Percentiles rank a stretch among this genome's conserved stretches.
These are phyloP conservation scores for Metschnikowia vanudenii DNA, from an alignment of 805 yeast species.

Conservation along the genomic window DNA sequence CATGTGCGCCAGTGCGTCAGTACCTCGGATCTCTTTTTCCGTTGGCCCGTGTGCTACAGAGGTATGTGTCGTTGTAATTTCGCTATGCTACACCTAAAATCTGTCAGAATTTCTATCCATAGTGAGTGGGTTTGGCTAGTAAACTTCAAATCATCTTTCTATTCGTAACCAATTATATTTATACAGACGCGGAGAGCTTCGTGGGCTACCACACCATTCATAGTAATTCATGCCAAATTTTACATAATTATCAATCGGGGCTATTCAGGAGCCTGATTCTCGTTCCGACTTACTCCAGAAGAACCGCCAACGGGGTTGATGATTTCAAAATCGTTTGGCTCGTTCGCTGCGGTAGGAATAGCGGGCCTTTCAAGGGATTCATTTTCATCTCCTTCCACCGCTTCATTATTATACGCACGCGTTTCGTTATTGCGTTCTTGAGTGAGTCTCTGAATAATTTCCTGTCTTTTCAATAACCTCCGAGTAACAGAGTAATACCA, in stretches of 20 bases:
- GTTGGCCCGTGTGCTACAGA: no score
- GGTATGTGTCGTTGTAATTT: no score
- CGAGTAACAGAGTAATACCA: conserved; percentile 8
- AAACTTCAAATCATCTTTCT: no score
- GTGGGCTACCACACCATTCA: no score
- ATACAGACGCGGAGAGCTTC: no score
- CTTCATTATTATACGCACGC: not conserved
- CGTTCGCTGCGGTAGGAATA: not conserved
- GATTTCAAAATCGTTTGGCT: not conserved
- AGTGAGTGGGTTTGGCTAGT: no score
- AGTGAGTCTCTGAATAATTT: not conserved
- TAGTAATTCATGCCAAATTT: not conserved
- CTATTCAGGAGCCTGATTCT: not conserved
- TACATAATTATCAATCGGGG: not conserved
- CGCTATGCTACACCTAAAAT: no score
- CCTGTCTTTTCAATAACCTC: conserved; percentile 2
- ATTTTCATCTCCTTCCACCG: not conserved
- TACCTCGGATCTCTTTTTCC: no score
- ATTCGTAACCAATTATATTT: no score
- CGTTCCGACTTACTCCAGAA: not conserved
- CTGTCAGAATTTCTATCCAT: no score
- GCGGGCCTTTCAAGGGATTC: not conserved
- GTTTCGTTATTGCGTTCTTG: not conserved
- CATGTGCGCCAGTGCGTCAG: no score
- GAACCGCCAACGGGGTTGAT: not conserved